These are phyloP conservation scores for Dactylis glomerata DNA, from an alignment of 176 grass and related monocot species.

Conservation along the genomic window DNA sequence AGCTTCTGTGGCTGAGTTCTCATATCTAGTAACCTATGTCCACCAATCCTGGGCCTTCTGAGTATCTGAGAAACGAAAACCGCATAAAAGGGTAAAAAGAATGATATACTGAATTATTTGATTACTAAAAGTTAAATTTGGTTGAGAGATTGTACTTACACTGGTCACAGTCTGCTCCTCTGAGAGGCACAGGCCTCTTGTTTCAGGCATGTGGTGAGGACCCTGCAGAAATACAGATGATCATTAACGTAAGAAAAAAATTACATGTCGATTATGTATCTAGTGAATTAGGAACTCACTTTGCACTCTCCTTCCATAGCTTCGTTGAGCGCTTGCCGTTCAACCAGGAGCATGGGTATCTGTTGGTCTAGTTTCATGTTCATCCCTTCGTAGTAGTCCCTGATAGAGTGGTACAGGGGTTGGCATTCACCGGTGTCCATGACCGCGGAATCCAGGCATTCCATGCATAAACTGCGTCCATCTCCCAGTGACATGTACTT, in stretches of 20 bases:
- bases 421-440: conserved; percentile 96
- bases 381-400: conserved; percentile 97
- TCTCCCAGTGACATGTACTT: conserved; percentile 82
- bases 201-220: conserved; percentile 89
- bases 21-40: conserved; percentile 68
- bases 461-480: conserved; percentile 79
- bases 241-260: background rate
- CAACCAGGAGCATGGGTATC: conserved; percentile 97
- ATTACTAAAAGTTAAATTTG: background rate
- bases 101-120: background rate
- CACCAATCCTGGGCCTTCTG: conserved; percentile 72
- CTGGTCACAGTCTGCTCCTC: conserved; percentile 92
- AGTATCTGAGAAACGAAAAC: conserved; percentile 52
- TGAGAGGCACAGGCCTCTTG: conserved; percentile 87
- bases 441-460: conserved; percentile 80
- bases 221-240: conserved; percentile 44
- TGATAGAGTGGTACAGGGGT: conserved; percentile 81
- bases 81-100: background rate
- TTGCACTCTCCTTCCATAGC: conserved; percentile 95
- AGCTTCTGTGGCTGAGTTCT: conserved; percentile 75
- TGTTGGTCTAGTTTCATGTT: conserved; percentile 96
- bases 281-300: conserved; percentile 38
- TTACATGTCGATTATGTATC: background rate
- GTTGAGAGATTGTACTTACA: conserved; percentile 46
- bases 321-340: conserved; percentile 95